Percentiles rank a stretch among this genome's conserved stretches.
These are phyloP conservation scores for Pelargonium myrrhifolium DNA, from an alignment of 441 rosid species.

Conservation along the genomic window DNA sequence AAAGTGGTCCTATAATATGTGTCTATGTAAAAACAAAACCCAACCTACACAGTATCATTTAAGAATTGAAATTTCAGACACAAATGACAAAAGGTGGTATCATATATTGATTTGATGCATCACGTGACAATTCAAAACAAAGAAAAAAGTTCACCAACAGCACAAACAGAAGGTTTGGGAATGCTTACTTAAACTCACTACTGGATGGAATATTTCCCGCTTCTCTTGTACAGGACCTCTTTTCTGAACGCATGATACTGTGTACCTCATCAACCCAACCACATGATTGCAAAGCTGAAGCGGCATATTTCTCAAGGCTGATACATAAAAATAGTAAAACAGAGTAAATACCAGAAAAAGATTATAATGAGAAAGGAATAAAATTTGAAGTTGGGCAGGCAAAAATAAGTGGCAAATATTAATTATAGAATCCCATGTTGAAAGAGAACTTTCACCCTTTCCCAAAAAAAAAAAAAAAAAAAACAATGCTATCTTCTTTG, in stretches of 20 bases:
- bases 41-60: too few relatives aligned
- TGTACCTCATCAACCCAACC: slow-evolving; percentile 62
- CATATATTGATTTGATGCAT: neutral
- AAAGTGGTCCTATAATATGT: neutral
- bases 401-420: neutral
- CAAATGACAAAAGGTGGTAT: too few relatives aligned
- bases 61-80: too few relatives aligned
- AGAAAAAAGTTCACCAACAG: too few relatives aligned
- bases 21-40: too few relatives aligned
- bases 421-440: too few relatives aligned
- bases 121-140: neutral
- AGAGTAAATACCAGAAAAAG: neutral
- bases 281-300: slow-evolving; percentile 46
- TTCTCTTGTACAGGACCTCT: slow-evolving; percentile 39
- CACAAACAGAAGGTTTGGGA: neutral
- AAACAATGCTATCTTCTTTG: too few relatives aligned
- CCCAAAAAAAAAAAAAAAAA: too few relatives aligned
- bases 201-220: slow-evolving; percentile 22
- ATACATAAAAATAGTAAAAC: slow-evolving; percentile 9
- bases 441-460: too few relatives aligned
- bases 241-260: slow-evolving; percentile 52
- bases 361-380: neutral
- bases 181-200: slow-evolving; percentile 41
- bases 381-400: neutral
- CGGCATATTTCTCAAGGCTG: slow-evolving; percentile 64